Percentiles rank a stretch among this genome's conserved stretches.
Conservation (phyloP, 371 early-diverging fungal genomes). For the Rhizopus arrhizus region DNA sequence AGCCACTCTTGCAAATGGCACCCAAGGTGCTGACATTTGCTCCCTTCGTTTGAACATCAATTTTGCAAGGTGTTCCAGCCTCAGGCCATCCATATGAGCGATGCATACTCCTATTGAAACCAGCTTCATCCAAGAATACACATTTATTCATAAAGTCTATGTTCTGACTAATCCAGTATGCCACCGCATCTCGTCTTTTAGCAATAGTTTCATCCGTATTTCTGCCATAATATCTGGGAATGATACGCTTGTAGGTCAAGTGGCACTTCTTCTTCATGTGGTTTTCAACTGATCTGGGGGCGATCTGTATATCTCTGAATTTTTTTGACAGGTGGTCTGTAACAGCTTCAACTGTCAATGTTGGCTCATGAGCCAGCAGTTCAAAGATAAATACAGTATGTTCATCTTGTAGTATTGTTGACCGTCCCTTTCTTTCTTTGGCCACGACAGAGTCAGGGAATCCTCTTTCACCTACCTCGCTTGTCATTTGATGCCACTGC, state of each 20-base stretch:
- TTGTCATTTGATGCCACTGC: conserved; percentile 14
- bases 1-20: conserved; percentile 13
- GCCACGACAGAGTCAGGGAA: conserved; percentile 21
- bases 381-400: conserved; percentile 24
- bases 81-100: conserved; percentile 23
- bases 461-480: conserved; percentile 22
- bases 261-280: conserved; percentile 25
- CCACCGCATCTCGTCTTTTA: conserved; percentile 26
- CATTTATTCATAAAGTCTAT: conserved; percentile 28
- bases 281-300: too few species aligned
- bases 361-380: conserved; percentile 24
- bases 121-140: conserved; percentile 25
- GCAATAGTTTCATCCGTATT: conserved; percentile 22
- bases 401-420: conserved; percentile 22
- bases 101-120: conserved; percentile 21
- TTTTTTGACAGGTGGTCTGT: conserved; percentile 25
- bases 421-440: conserved; percentile 22
- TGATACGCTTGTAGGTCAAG: conserved; percentile 27
- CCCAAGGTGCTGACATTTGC: conserved; percentile 17
- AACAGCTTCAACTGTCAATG: conserved; percentile 21
- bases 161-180: conserved; percentile 26
- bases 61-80: conserved; percentile 22
- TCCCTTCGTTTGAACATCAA: conserved; percentile 19
- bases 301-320: too few species aligned
- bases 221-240: conserved; percentile 24